Conservation (phyloP, 2,329 filamentous ascomycete genomes). For the Sporothrix globosa region DNA sequence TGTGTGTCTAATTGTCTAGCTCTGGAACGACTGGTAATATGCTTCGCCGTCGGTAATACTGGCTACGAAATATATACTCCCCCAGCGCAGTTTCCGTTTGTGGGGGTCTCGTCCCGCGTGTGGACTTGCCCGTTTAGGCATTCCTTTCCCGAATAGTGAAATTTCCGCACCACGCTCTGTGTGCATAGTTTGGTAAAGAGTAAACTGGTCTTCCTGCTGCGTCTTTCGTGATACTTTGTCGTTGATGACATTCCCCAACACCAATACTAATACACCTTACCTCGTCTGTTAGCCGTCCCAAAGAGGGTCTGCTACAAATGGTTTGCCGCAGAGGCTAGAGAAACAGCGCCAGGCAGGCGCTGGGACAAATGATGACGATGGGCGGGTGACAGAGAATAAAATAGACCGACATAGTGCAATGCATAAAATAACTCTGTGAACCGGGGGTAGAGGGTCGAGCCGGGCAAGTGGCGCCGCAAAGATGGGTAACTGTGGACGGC, state of each 20-base stretch:
- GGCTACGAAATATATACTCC: background rate
- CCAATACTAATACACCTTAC: too few relatives aligned
- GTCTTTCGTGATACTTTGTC: background rate
- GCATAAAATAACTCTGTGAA: background rate
- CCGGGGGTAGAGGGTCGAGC: conserved; percentile 3
- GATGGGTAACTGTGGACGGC: background rate
- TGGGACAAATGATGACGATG: background rate
- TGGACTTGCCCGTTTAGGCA: conserved; percentile 31
- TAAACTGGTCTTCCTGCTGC: background rate
- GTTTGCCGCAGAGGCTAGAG: conserved; percentile 19
- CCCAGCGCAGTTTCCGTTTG: background rate
- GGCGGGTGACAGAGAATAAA: background rate
- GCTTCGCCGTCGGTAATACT: background rate
- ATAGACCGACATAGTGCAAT: background rate
- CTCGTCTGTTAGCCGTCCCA: too few relatives aligned
- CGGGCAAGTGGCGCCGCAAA: background rate
- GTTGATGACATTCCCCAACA: too few relatives aligned
- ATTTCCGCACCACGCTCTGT: background rate
- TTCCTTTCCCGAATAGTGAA: background rate
- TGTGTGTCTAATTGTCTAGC: too few relatives aligned
- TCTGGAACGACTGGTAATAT: too few relatives aligned
- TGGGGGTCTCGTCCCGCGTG: conserved; percentile 29
- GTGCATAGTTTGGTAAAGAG: background rate
- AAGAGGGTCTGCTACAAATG: background rate
- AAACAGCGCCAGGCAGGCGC: background rate